phyloP scores from a whole-genome alignment of 1,139 yeast species.

The Scheffersomyces lignicola region DNA sequence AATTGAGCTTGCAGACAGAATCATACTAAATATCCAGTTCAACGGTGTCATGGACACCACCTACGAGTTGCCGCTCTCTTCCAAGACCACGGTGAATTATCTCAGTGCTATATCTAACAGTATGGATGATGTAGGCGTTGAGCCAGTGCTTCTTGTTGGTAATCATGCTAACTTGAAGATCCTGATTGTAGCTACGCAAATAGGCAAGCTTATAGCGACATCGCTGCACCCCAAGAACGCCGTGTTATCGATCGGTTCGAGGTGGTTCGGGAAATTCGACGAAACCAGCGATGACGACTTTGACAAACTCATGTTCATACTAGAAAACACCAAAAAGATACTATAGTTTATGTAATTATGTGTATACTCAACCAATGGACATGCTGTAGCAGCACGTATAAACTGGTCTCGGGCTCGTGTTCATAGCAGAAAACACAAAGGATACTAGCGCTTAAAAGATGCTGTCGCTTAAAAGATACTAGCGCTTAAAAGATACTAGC shows the following conservation, averaged over 20 bases:
- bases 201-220: conserved; percentile 35
- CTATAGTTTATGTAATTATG: conserved; percentile 2
- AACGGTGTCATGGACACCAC: conserved; percentile 46
- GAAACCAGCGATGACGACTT: conserved; percentile 35
- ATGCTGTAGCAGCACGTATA: too few relatives aligned
- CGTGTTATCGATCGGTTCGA: conserved; percentile 39
- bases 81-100: conserved; percentile 29
- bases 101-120: conserved; percentile 17
- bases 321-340: conserved; percentile 32
- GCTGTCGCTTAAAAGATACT: too few relatives aligned
- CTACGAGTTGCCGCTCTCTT: conserved; percentile 40
- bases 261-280: conserved; percentile 46
- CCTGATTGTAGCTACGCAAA: conserved; percentile 44
- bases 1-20: conserved; percentile 34
- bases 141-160: conserved; percentile 42
- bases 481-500: too few relatives aligned
- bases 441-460: too few relatives aligned
- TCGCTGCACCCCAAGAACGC: conserved; percentile 29
- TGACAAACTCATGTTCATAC: conserved; percentile 41
- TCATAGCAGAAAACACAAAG: too few relatives aligned
- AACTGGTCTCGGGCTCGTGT: too few relatives aligned
- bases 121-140: conserved; percentile 29
- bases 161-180: conserved; percentile 41
- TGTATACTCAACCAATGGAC: too few relatives aligned
- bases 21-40: conserved; percentile 35